Evolutionary conservation across 2,329 filamentous ascomycete genomes (phyloP).

Genomic region (Zasmidium citrigriseum): DNA sequence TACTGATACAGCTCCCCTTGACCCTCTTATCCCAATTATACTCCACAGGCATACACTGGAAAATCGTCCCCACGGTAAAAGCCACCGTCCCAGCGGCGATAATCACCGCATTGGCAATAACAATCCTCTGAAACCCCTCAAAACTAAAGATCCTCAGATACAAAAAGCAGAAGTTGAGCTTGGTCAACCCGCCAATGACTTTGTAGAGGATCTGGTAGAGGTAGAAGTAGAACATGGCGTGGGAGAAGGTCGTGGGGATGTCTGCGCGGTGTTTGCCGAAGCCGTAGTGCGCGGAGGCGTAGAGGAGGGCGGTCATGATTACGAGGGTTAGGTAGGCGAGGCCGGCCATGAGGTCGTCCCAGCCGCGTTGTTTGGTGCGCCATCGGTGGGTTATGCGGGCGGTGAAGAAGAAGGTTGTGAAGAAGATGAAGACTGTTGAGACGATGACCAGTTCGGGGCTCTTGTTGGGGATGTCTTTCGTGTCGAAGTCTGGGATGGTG

Average conservation of each 20-base stretch:
- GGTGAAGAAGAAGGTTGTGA: constrained; percentile 22
- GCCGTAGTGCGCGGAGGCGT: constrained; percentile 23
- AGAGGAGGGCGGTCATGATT: constrained; percentile 23
- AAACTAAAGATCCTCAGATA: constrained; percentile 27
- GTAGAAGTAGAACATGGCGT: constrained; percentile 29
- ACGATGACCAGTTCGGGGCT: constrained; percentile 20
- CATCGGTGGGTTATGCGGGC: constrained; percentile 22
- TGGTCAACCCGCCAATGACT: constrained; percentile 28
- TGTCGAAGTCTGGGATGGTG: background rate
- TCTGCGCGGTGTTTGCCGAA: constrained; percentile 26
- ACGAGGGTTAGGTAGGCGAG: constrained; percentile 24
- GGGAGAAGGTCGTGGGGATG: constrained; percentile 17
- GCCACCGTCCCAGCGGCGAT: constrained; percentile 22
- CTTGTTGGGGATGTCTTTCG: constrained; percentile 16
- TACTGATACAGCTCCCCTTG: constrained; percentile 20
- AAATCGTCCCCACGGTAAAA: constrained; percentile 28
- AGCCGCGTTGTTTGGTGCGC: constrained; percentile 20
- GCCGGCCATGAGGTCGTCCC: constrained; percentile 25
- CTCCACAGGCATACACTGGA: constrained; percentile 27
- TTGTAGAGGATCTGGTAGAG: constrained; percentile 33
- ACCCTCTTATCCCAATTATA: constrained; percentile 23
- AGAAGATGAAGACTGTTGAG: constrained; percentile 22
- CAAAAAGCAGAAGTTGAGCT: constrained; percentile 29
- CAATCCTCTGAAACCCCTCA: constrained; percentile 13
- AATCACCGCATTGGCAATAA: constrained; percentile 12